Base-by-base conservation (phyloP, 208 protist genomes). In the Novymonas esmeraldas region DNA sequence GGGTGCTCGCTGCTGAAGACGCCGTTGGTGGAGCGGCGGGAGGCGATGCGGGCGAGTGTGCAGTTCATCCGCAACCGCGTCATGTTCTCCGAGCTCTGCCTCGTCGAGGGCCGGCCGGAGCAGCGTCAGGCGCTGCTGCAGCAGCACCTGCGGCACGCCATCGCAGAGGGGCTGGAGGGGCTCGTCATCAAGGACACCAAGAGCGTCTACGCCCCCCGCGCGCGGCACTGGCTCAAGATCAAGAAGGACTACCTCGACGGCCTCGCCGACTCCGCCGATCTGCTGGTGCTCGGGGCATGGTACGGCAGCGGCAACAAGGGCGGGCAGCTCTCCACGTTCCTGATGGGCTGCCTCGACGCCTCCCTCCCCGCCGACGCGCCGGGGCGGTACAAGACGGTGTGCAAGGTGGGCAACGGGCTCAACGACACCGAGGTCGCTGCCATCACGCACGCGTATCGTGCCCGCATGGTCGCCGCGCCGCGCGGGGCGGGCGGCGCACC, bases 181-280 rank as follows among this genome's bases (percentile, higher is more conserved):
- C 73, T 95, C 22, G 88, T 95, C 6, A 64, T 95, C 9, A 97
- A 98, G 46, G 90, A 93, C 73, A 36, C 74, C 28, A 42, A 74
- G 29, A 76, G 73, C 42, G 41, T 75, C 7, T 98, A 96, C 73
- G 76, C 91, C 58, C 92, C 90, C 3, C 76, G 82, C 31, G 78
- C 76, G 13, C 77, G 94, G 26, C 87, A 92, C 64, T 97, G 92
- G 92, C 64, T 95, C 22, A 98, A 95, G 71, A 62, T 96, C 16
- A 97, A 98, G 68, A 96, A 94, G 64, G 90, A 95, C 64, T 95
- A 97, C 67, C 46, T 98, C 6, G 65, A 78, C 7, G 88, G 85
- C 24, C 79, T 93, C 54, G 89, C 87, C 0, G 94, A 96, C 76
- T 82, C 74, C 29, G 86, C 85, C 0, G 94, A 97, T 76, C 50